Base-by-base conservation (phyloP, 148 eudicot species). In the Amaranthus hypochondriacus region DNA sequence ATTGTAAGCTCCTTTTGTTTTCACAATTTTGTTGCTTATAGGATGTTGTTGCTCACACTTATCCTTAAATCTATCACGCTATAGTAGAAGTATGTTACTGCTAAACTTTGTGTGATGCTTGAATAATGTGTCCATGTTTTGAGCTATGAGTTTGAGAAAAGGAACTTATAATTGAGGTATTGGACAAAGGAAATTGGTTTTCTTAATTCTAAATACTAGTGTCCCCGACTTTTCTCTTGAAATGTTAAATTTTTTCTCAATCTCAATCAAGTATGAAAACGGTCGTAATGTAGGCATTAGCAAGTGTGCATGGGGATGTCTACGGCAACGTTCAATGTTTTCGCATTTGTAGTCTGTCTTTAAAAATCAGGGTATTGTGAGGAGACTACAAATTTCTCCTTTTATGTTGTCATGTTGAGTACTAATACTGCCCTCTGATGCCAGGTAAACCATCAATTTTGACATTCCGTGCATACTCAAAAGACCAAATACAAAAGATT, bases 391-490 rank as follows among this genome's bases (percentile, higher is more conserved):
- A 28, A 28, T 28, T 28, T 28, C 39, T 28, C 21, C 7, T 70
- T 14, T 44, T 13, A 0, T 21, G 15, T 46, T 75, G 5, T 53
- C 71, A 48, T 69, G 39, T 42, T 66, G 64, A 62, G 43, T 71
- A 73, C 39, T 57, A 68, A 76, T 72, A 73, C 56, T 49, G 61
- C 28, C 77, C 53, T 79, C 44, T 70, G 73, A 47, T 76, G 75
- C 76, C 77, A 90, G 96, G 98, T 73, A 90, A 87, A 72, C 98
- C 98, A 58, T 79, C 68, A 73, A 92, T 93, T 53, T 68, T 90
- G 71, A 87, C 94, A 75, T 93, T 90, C 67, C 92, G 88, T 55
- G 94, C 98, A 66, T 93, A 90, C 84, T 89, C 94, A 62, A 93
- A 89, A 83, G 94, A 93, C 74, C 96, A 93, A 76, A 93, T 93